Evolutionary conservation across 1,284 basidiomycete species (phyloP).

Genomic region (Ustilago lituana): DNA sequence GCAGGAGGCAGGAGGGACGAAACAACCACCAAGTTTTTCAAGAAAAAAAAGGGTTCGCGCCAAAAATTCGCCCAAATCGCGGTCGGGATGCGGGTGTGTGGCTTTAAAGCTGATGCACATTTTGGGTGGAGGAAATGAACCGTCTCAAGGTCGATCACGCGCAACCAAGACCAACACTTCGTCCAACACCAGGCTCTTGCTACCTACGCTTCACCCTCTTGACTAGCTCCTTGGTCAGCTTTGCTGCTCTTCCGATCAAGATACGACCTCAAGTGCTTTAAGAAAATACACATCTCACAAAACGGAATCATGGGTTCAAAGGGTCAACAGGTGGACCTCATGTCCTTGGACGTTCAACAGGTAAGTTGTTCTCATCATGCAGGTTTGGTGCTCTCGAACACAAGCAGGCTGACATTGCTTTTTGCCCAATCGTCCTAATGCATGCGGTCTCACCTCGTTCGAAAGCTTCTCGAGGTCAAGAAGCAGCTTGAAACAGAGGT

Average conservation of each 20-base stretch:
- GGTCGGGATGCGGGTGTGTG: too few relatives aligned
- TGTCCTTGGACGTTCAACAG: slow-evolving; percentile 53
- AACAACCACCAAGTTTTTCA: background rate
- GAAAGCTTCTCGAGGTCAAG: slow-evolving; percentile 60
- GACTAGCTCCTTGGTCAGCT: too few relatives aligned
- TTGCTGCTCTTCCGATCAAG: too few relatives aligned
- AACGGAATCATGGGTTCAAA: slow-evolving; percentile 35
- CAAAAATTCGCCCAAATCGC: slow-evolving; percentile 14
- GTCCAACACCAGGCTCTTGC: background rate
- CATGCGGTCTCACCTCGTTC: background rate
- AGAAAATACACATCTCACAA: background rate
- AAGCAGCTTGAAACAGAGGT: slow-evolving; percentile 77
- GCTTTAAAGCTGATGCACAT: background rate
- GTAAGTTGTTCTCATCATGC: slow-evolving; percentile 18
- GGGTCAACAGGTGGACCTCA: slow-evolving; percentile 55
- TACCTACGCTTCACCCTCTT: background rate
- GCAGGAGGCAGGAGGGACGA: background rate
- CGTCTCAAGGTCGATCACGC: background rate
- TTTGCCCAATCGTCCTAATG: too few relatives aligned
- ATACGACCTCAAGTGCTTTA: background rate
- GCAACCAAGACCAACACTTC: slow-evolving; percentile 8
- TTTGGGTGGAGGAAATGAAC: slow-evolving; percentile 2
- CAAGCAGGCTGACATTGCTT: too few relatives aligned
- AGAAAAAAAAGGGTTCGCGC: slow-evolving; percentile 6
- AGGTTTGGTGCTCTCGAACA: too few relatives aligned